Percentiles rank a stretch among this genome's conserved stretches.
Conservation (phyloP, 805 yeast species). For the Lachancea nothofagi region DNA sequence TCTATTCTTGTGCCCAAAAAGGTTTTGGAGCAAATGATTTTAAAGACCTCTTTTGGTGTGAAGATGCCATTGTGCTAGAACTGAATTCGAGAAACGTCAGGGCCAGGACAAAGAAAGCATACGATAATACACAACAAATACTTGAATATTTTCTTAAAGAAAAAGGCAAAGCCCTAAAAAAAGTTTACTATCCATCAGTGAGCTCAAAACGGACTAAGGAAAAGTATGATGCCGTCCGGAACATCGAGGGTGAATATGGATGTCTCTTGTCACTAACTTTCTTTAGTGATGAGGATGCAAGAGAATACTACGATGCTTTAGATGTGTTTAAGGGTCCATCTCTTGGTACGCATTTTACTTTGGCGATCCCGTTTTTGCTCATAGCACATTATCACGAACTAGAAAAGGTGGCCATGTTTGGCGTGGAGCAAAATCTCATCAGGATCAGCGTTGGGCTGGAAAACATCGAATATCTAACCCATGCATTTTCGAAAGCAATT, state of each 20-base stretch:
- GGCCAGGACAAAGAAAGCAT: constrained; percentile 48
- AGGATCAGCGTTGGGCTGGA: constrained; percentile 79
- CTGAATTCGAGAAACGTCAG: constrained; percentile 89
- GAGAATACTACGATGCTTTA: constrained; percentile 59
- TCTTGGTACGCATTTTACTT: constrained; percentile 75
- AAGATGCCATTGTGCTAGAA: constrained; percentile 88
- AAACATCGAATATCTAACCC: constrained; percentile 50
- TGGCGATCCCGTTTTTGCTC: constrained; percentile 80
- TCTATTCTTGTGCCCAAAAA: constrained; percentile 39
- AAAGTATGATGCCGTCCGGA: constrained; percentile 64
- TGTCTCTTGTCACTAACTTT: constrained; percentile 76
- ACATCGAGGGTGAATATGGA: constrained; percentile 74
- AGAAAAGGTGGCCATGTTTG: constrained; percentile 73
- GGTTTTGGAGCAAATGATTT: constrained; percentile 43
- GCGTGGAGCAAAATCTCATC: constrained; percentile 67
- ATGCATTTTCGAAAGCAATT: constrained; percentile 44
- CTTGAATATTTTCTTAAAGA: constrained; percentile 47
- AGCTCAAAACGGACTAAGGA: constrained; percentile 41
- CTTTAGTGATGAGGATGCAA: constrained; percentile 56
- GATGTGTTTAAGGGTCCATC: constrained; percentile 69
- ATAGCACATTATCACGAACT: constrained; percentile 77
- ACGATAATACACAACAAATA: constrained; percentile 49
- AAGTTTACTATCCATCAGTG: constrained; percentile 67
- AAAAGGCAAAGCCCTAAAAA: constrained; percentile 43
- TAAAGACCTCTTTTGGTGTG: constrained; percentile 82